Evolutionary conservation across 129 eudicot species (phyloP), one percentile per base, ranked within the genome.

Genomic region (Saussurea involucrata): DNA sequence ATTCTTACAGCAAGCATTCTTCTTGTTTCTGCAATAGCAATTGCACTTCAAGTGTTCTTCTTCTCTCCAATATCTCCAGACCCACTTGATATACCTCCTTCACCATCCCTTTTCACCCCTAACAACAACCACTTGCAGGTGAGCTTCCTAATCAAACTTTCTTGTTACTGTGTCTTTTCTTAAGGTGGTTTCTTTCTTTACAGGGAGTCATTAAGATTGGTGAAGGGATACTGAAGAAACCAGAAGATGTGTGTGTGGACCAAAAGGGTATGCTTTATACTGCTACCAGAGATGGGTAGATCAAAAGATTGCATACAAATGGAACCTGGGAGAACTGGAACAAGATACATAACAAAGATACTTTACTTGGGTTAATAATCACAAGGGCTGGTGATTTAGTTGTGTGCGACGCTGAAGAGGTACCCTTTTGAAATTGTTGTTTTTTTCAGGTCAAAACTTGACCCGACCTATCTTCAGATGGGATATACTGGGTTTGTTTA

Each of bases 251-350:
- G 24, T 78, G 85, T 40, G 68, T 93, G 68, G 92, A 90, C 83
- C 77, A 84, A 80, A 70, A 31, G n/a, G 98, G 98, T 63, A 70
- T 81, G 7, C 18, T 93, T 49, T 88, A 91, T 66, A 91, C 98
- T 8, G 93, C 93, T 24, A 89, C 96, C 5, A 83, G 96, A 85
- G 98, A 94, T 79, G 98, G 98, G 60, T 89, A 90, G 89, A 84
- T 94, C 57, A 94, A 81, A 78, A 88, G 87, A 80, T 20, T 88
- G 88, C 87, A 79, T 72, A 87, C 37, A 28, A 85, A 90, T 73
- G 98, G 96, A 36, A 77, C 93, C 6, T 87, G 89, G 88, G 96
- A 89, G 73, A 67, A 81, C 64, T 91, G 92, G 96, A 87, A 82
- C 81, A 75, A 18, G 78, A 44, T 86, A 13, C 86, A 83, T 20